Evolutionary conservation across 1,284 basidiomycete genomes (phyloP).

Genomic region (Cerrena zonata): DNA sequence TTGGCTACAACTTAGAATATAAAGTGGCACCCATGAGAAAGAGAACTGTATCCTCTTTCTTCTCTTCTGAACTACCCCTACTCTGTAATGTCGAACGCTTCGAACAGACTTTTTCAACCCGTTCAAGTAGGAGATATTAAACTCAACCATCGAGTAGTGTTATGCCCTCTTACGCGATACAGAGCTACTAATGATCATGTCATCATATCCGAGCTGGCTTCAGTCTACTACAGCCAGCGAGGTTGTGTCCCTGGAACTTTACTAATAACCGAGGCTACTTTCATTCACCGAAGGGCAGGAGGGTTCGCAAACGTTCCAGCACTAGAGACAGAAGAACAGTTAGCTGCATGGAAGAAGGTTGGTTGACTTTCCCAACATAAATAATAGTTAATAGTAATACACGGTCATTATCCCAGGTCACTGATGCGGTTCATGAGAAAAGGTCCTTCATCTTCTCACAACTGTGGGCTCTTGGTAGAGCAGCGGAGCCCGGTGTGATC

Average conservation of each 20-base stretch:
- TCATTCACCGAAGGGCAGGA: slow-evolving; percentile 32
- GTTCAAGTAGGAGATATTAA: slow-evolving; percentile 32
- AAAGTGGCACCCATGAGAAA: too few relatives aligned
- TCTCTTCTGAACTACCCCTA: too few relatives aligned
- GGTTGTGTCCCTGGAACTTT: slow-evolving; percentile 35
- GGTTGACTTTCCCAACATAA: not conserved
- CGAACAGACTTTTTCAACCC: slow-evolving; percentile 33
- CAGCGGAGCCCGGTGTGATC: slow-evolving; percentile 26
- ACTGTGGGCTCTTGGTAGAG: slow-evolving; percentile 42
- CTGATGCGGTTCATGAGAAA: slow-evolving; percentile 16
- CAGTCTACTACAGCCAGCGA: slow-evolving; percentile 40
- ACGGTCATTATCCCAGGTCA: slow-evolving; percentile 11
- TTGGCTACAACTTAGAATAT: too few relatives aligned
- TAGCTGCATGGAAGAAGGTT: slow-evolving; percentile 38
- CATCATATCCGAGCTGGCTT: slow-evolving; percentile 18
- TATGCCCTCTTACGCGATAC: slow-evolving; percentile 39
- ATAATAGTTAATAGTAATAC: slow-evolving; percentile 1
- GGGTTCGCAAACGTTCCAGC: slow-evolving; percentile 32
- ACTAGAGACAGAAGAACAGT: slow-evolving; percentile 36
- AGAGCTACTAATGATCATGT: slow-evolving; percentile 22
- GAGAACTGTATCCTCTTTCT: too few relatives aligned
- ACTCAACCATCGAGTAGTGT: slow-evolving; percentile 37
- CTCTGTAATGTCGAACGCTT: not conserved
- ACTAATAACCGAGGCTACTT: slow-evolving; percentile 40
- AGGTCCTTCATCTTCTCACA: slow-evolving; percentile 36